Base-by-base conservation (phyloP, 441 rosid species). In the Arabidopsis hybrid region DNA sequence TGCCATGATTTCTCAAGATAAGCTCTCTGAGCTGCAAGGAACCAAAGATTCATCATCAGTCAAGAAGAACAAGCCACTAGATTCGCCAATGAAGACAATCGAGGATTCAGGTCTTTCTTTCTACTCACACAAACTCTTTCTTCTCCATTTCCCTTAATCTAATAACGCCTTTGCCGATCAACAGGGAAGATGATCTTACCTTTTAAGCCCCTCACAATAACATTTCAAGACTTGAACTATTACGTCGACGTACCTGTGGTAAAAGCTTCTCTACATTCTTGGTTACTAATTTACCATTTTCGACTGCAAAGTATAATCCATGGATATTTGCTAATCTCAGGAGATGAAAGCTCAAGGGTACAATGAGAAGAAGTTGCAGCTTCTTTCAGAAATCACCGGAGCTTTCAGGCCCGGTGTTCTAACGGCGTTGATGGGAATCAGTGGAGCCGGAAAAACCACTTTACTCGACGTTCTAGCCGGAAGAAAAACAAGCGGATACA, bases 401-500 rank as follows among this genome's bases (percentile, higher is more conserved):
- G 87, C 89, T 70, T 91, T 91, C 76, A 82, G 91, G 67, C 97
- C 93, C 4, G 91, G 97, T 6, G 63, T 88, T 34, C 69, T 91
- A 52, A 91, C 95, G 60, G 95, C 97, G 50, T 66, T 89, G 42
- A 87, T 91, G 65, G 97, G 97, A 9, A 89, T 89, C 16, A 88
- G 93, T 66, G 95, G 95, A 17, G 97, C 97, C 1, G 97, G 95
- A 11, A 91, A 91, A 84, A 91, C 97, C 7, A 91, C 97, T 3
- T 72, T 88, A 52, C 88, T 91, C 85, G 97, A 91, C 52, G 97
- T 89, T 14, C 65, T 91, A 16, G 97, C 95, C 1, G 93, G 97
- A 78, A 79, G 97, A 74, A 91, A 91, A 80, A 91, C 95, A 1
- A 89, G 91, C 7, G 93, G 97, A 12, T 85, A 83, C 60, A 83